A percentile compares a stretch with the other conserved stretches of the same genome.
These are phyloP conservation scores for Saraca asoca DNA, from an alignment of 331 rosid species.

Conservation along the genomic window DNA sequence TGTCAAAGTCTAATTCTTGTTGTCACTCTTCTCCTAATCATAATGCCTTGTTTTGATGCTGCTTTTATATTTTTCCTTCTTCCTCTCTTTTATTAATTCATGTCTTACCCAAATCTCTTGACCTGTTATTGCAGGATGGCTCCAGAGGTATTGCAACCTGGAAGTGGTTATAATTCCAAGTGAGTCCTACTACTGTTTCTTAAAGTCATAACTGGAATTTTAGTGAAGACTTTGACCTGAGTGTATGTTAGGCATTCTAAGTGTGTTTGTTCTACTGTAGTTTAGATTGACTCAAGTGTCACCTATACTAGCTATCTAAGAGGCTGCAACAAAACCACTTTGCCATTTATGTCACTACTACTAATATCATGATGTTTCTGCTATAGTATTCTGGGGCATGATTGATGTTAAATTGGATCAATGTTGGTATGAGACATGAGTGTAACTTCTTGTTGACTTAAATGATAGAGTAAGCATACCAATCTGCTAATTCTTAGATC, in stretches of 20 bases:
- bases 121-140: slow-evolving; percentile 76
- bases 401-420: background rate
- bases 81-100: slow-evolving; percentile 8
- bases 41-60: background rate
- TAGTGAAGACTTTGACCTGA: background rate
- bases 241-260: background rate
- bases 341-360: background rate
- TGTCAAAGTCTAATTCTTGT: background rate
- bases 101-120: slow-evolving; percentile 16
- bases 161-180: slow-evolving; percentile 93
- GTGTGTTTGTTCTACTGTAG: background rate
- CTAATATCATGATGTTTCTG: background rate
- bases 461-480: background rate
- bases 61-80: background rate
- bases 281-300: background rate
- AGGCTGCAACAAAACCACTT: background rate
- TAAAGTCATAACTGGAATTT: slow-evolving; percentile 2
- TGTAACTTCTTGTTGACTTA: background rate
- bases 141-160: slow-evolving; percentile 98
- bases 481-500: background rate
- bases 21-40: background rate
- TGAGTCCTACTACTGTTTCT: slow-evolving; percentile 36
- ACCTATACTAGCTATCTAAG: background rate
- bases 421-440: background rate
- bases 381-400: background rate